Conservation (phyloP, 2,329 filamentous ascomycete species). For the Aspergillus versicolor region DNA sequence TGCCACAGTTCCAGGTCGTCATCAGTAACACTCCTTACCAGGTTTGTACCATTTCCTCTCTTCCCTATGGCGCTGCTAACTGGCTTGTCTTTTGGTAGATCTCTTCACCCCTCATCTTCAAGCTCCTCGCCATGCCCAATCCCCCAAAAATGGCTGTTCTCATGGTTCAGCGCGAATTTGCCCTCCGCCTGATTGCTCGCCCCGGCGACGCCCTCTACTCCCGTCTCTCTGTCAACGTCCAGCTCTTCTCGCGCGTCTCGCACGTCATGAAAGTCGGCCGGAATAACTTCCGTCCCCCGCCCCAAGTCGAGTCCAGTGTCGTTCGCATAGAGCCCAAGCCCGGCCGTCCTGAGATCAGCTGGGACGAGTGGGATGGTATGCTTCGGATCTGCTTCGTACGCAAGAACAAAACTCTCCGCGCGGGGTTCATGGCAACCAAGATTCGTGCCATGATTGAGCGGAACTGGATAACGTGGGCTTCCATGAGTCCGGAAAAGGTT, state of each 20-base stretch:
- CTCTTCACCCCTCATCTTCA: constrained; percentile 87
- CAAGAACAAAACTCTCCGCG: constrained; percentile 84
- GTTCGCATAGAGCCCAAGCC: constrained; percentile 86
- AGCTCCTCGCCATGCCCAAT: constrained; percentile 77
- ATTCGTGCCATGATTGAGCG: constrained; percentile 35
- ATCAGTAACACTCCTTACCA: constrained; percentile 76
- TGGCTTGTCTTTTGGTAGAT: constrained; percentile 55
- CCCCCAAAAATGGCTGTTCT: constrained; percentile 82
- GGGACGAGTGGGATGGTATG: constrained; percentile 93
- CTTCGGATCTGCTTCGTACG: constrained; percentile 78
- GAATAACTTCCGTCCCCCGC: constrained; percentile 95
- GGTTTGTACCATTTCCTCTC: constrained; percentile 35
- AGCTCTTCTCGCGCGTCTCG: constrained; percentile 78
- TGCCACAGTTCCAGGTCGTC: constrained; percentile 75
- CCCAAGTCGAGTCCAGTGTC: constrained; percentile 86
- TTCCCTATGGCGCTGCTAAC: not conserved
- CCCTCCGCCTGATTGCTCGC: constrained; percentile 81
- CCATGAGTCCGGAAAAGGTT: constrained; percentile 40
- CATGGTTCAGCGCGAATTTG: constrained; percentile 90
- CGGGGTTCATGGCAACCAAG: constrained; percentile 71
- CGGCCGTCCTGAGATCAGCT: constrained; percentile 82
- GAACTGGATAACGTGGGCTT: constrained; percentile 20
- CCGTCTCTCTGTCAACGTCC: constrained; percentile 85
- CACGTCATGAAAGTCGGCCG: constrained; percentile 88
- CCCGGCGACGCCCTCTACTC: constrained; percentile 88